Percentiles rank a stretch among this genome's conserved stretches.
These are phyloP conservation scores for Ophiostoma australiae DNA, from an alignment of 2,329 filamentous ascomycete genomes.

Conservation along the genomic window DNA sequence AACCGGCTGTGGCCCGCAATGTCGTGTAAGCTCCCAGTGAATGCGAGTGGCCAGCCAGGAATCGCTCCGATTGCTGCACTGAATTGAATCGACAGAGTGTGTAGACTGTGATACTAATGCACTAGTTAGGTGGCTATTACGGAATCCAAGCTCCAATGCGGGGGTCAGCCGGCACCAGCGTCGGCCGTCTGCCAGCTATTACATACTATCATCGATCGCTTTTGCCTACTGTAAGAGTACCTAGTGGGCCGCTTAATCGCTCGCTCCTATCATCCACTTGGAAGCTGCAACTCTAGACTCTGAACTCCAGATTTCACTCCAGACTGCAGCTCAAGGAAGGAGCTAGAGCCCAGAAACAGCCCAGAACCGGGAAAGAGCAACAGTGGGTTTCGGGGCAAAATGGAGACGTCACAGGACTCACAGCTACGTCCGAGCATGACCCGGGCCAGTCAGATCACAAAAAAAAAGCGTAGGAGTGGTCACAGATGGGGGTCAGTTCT, in stretches of 20 bases:
- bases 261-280: slow-evolving; percentile 19
- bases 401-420: slow-evolving; percentile 9
- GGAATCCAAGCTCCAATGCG: background rate
- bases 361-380: slow-evolving; percentile 3
- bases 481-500: background rate
- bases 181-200: background rate
- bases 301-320: background rate
- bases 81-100: no score
- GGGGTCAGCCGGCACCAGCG: background rate
- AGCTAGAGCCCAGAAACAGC: background rate
- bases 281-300: background rate
- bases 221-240: background rate
- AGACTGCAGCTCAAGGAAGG: background rate
- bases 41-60: background rate
- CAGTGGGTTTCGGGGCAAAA: background rate
- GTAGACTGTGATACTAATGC: no score
- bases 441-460: slow-evolving; percentile 4
- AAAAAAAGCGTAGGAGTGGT: background rate
- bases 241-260: slow-evolving; percentile 18
- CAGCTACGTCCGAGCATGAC: background rate
- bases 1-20: background rate
- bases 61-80: slow-evolving; percentile 7
- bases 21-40: background rate
- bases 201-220: no score
- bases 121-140: background rate